These are phyloP conservation scores for Sabuloglossum arenarium DNA, from an alignment of 495 filamentous ascomycete genomes.

Conservation along the genomic window DNA sequence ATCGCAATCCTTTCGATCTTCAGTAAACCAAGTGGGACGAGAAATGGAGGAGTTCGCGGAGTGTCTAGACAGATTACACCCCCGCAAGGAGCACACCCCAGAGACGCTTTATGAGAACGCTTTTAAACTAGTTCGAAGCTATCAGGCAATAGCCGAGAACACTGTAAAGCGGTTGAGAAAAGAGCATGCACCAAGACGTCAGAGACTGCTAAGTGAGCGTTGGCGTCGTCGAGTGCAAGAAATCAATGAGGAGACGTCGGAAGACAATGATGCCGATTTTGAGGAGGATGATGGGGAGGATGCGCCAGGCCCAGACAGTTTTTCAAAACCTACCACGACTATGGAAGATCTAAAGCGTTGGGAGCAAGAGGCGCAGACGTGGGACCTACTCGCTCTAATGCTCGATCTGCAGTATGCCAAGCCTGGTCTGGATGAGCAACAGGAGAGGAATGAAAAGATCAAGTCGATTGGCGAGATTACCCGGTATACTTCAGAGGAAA, in stretches of 20 bases:
- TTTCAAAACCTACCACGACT: neutral
- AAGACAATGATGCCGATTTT: neutral
- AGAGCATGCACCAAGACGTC: slow-evolving; percentile 2
- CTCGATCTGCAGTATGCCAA: slow-evolving; percentile 30
- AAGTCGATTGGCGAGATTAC: slow-evolving; percentile 28
- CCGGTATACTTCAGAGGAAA: slow-evolving; percentile 37
- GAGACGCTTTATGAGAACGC: slow-evolving; percentile 8
- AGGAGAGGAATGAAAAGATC: slow-evolving; percentile 23
- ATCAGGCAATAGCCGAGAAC: slow-evolving; percentile 17
- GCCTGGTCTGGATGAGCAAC: slow-evolving; percentile 13
- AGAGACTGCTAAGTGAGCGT: neutral
- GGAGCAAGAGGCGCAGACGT: slow-evolving; percentile 63
- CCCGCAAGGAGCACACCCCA: slow-evolving; percentile 6
- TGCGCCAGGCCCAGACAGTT: slow-evolving; percentile 2
- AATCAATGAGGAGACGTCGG: neutral
- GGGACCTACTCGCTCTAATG: slow-evolving; percentile 57
- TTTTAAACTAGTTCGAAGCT: slow-evolving; percentile 14
- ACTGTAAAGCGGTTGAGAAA: slow-evolving; percentile 17
- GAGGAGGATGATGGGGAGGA: slow-evolving; percentile 5
- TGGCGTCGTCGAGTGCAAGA: neutral
- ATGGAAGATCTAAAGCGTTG: slow-evolving; percentile 33
- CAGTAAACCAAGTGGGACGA: slow-evolving; percentile 36
- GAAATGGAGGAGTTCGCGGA: slow-evolving; percentile 49
- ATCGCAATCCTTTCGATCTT: slow-evolving; percentile 20
- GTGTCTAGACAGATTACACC: slow-evolving; percentile 34